Evolutionary conservation across 352 stramenopile species (phyloP), one percentile per base, ranked within the genome.

Genomic region (Thalassiosira hispida): DNA sequence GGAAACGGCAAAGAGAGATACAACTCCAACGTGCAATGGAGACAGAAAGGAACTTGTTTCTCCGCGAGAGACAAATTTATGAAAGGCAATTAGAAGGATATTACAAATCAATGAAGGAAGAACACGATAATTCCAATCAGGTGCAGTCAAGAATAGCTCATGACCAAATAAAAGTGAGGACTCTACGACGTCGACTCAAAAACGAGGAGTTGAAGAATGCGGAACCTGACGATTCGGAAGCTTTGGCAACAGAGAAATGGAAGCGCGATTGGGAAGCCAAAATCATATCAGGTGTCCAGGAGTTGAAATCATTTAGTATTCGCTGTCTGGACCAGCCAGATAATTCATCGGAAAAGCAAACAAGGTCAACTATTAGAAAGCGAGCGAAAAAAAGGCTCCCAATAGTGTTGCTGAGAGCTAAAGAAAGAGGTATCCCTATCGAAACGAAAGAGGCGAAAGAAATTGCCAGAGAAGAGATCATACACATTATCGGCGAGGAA

Each of bases 401-500:
- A 9, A n/a, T 67, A 66, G 68, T 83, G 12, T 53, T 83, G 23
- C 35, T 33, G 12, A 31, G 75, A 55, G 75, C 75, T 29, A 47
- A 78, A 27, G 44, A 52, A n/a, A 69, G 69, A 52, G 29, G 33
- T 22, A 83, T 83, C 73, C 75, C 61, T 14, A 74, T 83, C 44
- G 68, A 83, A 56, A 75, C 61, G 16, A 69, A 69, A 20, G 75
- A 83, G 35, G 75, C 75, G 1, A 70, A 40, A 40, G 38, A 38
- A 27, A 70, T 83, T 70, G 75, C 75, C 35, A 64, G 29, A 70
- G 53, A 78, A 18, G 75, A 83, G 35, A 59, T 83, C 20, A n/a
- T 83, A 20, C 38, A 78, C 14, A 83, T 83, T 22, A 75, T 78
- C 33, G 75, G 66, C 35, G 75, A 83, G 38, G 75, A 83, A 67